Evolutionary conservation across 2,329 filamentous ascomycete genomes (phyloP), one percentile per base, ranked within the genome.

Genomic region (Rhinocladiella similis): DNA sequence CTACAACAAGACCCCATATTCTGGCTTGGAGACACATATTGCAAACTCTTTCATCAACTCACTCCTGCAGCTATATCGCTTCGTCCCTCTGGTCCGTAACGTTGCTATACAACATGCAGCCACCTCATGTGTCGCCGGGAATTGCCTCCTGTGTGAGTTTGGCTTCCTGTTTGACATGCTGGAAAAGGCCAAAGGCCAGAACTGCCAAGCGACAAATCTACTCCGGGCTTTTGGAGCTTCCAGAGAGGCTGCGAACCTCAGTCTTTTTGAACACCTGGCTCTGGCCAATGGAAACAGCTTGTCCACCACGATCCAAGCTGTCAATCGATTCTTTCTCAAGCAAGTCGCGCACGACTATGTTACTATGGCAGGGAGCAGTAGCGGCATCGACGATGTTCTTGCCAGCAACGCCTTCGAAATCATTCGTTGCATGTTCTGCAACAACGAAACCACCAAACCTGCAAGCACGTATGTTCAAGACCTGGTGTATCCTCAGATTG

Each of bases 101-200:
- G 75, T 95, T 50, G 89, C 94, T 9, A 80, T 99, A 1, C 87
- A 92, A 57, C 94, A 99, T 70, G 89, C 92, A 1, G 91, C 94
- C 1, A 90, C 89, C 7, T 83, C 88, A 13, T 99, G 94, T 69
- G 78, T 91, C 2, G 85, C 84, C 64, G 91, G 96, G 53, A 82
- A 85, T 29, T 99, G 94, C 71, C 78, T 99, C 41, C 77, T 99
- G 1, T 99, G 94, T 72, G 94, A 99, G 73, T 80, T 99, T 63
- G 94, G 94, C 1, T 99, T 94, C 70, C 78, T 99, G 9, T 95
- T 96, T 66, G 95, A 99, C 69, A 99, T 99, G 94, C 81, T 99
- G 20, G 89, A 97, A 66, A 99, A 97, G 70, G 94, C 94, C 1
- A 88, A 89, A 61, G 93, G 92, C 0, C 88, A 92, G 54, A 96